Evolutionary conservation across 1,284 basidiomycete species (phyloP).

Genomic region (Leccinum solheimii): DNA sequence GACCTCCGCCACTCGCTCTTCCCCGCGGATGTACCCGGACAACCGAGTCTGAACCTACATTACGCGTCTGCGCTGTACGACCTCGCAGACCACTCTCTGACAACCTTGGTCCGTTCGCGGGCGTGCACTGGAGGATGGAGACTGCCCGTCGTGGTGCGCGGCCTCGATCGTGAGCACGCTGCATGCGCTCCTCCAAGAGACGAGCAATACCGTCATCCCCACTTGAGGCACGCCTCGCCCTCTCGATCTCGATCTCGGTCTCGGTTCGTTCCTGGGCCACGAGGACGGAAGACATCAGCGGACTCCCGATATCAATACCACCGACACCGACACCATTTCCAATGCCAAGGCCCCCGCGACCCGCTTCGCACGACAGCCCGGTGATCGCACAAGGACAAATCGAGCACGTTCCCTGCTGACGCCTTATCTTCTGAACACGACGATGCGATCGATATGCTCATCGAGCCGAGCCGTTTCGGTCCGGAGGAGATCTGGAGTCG

Average conservation of each 20-base stretch:
- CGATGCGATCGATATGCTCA: slow-evolving; percentile 43
- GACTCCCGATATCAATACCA: not conserved
- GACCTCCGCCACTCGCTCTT: not conserved
- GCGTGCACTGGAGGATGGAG: slow-evolving; percentile 54
- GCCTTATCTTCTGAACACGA: slow-evolving; percentile 38
- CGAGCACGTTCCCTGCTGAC: slow-evolving; percentile 41
- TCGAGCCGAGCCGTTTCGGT: slow-evolving; percentile 40
- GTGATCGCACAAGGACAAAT: slow-evolving; percentile 31
- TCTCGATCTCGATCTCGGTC: not conserved
- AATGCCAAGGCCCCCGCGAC: not conserved
- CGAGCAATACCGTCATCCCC: slow-evolving; percentile 11
- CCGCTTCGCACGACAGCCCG: not conserved
- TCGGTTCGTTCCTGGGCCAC: not conserved
- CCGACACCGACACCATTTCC: not conserved
- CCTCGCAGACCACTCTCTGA: slow-evolving; percentile 40
- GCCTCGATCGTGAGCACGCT: slow-evolving; percentile 46
- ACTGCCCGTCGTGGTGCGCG: slow-evolving; percentile 46
- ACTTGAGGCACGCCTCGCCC: slow-evolving; percentile 35
- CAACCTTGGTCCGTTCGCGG: slow-evolving; percentile 40
- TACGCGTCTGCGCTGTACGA: slow-evolving; percentile 43
- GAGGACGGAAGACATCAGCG: not conserved
- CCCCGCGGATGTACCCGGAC: not conserved
- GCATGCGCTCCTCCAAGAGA: slow-evolving; percentile 36
- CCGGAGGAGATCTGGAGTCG: slow-evolving; percentile 39
- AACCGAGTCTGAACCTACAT: slow-evolving; percentile 15